Conservation (phyloP, 495 filamentous ascomycete genomes). For the Trichoderma virens region DNA sequence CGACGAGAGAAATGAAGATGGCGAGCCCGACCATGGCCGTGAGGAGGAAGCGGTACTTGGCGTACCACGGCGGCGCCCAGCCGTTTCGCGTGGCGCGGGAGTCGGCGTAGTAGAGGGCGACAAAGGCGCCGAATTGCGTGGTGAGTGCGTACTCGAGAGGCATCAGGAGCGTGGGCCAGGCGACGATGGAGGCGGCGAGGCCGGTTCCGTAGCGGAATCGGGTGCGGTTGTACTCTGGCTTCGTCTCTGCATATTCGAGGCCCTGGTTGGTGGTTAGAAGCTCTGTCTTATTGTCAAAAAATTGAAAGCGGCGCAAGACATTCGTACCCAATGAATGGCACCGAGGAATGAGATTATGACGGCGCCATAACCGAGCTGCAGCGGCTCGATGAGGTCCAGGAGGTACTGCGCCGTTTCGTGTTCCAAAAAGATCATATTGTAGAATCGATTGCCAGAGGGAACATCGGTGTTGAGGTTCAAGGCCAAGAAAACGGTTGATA, state of each 20-base stretch:
- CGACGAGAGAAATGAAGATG: constrained; percentile 80
- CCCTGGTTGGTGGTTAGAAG: constrained; percentile 20
- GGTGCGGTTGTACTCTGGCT: constrained; percentile 24
- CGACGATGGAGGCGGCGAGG: constrained; percentile 71
- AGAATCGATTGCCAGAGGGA: constrained; percentile 49
- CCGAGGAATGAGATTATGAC: constrained; percentile 94
- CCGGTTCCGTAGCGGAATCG: constrained; percentile 70
- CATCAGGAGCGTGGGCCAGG: constrained; percentile 89
- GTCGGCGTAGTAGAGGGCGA: constrained; percentile 83
- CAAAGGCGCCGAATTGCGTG: constrained; percentile 83
- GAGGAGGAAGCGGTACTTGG: constrained; percentile 88
- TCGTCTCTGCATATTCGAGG: constrained; percentile 57
- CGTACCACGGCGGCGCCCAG: constrained; percentile 90
- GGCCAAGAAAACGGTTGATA: constrained; percentile 78
- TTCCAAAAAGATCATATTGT: constrained; percentile 48
- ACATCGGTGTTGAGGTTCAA: constrained; percentile 67
- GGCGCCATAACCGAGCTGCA: constrained; percentile 91
- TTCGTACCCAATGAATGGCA: constrained; percentile 87
- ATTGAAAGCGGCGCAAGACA: background rate
- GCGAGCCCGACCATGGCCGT: constrained; percentile 86
- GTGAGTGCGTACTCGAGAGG: constrained; percentile 85
- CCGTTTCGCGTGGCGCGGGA: constrained; percentile 63
- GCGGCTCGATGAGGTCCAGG: constrained; percentile 74
- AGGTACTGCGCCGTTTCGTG: constrained; percentile 64
- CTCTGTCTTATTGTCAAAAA: no score